Percentiles rank a stretch among this genome's conserved stretches.
Conservation (phyloP, 1,284 basidiomycete species). For the Puccinia novopanici region DNA sequence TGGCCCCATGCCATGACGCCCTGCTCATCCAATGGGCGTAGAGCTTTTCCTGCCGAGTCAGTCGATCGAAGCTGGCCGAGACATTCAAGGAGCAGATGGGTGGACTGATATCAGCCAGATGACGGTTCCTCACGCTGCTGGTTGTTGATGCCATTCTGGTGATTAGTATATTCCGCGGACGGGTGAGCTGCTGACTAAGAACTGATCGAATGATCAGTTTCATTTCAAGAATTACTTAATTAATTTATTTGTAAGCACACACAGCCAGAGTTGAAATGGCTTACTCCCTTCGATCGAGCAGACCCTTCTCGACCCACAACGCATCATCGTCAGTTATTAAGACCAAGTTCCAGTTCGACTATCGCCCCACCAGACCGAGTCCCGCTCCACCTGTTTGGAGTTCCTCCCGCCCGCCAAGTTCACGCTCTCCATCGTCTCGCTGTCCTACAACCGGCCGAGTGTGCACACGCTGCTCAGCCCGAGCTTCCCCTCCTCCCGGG, state of each 20-base stretch:
- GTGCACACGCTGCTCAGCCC: conserved; percentile 18
- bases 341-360: conserved; percentile 6
- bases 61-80: conserved; percentile 68
- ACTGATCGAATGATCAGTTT: too few relatives aligned
- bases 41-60: conserved; percentile 72
- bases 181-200: too few relatives aligned
- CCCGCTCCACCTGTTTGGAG: background rate
- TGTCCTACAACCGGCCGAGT: conserved; percentile 32
- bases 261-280: too few relatives aligned
- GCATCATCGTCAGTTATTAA: too few relatives aligned
- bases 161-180: too few relatives aligned
- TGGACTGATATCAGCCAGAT: conserved; percentile 69
- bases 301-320: too few relatives aligned
- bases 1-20: conserved; percentile 70
- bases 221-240: too few relatives aligned
- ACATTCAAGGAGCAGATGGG: conserved; percentile 72
- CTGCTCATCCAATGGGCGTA: conserved; percentile 67
- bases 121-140: conserved; percentile 56
- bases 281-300: too few relatives aligned
- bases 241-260: too few relatives aligned
- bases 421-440: conserved; percentile 30
- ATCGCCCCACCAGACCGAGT: background rate
- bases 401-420: conserved; percentile 13
- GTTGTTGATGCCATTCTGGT: conserved; percentile 6
- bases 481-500: background rate